phyloP scores from a whole-genome alignment of 2,329 filamentous ascomycete species.

The Hymenoscyphus occultus region DNA sequence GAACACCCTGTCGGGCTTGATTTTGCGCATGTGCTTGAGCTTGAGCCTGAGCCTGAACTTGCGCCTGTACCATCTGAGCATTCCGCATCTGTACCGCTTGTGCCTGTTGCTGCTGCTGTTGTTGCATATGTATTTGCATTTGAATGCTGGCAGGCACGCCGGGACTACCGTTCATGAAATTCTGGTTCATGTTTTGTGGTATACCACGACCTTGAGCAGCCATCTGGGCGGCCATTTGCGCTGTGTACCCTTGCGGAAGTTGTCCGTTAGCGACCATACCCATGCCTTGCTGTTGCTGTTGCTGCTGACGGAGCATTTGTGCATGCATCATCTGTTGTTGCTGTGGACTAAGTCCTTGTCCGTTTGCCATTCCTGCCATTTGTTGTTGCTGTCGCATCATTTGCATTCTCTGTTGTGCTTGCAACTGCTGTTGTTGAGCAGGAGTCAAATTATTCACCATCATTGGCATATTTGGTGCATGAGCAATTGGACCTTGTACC shows the following conservation, averaged over 20 bases:
- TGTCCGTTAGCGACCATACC: constrained; percentile 18
- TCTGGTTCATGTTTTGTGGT: constrained; percentile 31
- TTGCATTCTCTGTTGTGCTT: constrained; percentile 24
- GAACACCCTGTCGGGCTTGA: not conserved
- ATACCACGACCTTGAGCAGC: constrained; percentile 17
- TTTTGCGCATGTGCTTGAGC: constrained; percentile 6
- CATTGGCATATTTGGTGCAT: constrained; percentile 54
- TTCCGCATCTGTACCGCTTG: constrained; percentile 22
- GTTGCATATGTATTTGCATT: constrained; percentile 34
- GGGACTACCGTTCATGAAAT: constrained; percentile 38
- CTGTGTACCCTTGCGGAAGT: constrained; percentile 24
- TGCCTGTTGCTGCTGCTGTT: constrained; percentile 35
- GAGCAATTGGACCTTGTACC: constrained; percentile 56
- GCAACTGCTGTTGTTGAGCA: constrained; percentile 31
- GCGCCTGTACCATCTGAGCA: constrained; percentile 17
- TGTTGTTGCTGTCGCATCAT: constrained; percentile 33
- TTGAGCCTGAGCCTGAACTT: constrained; percentile 17
- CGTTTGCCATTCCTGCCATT: constrained; percentile 35
- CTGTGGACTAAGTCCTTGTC: constrained; percentile 35
- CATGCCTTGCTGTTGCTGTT: constrained; percentile 40
- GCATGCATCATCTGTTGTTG: constrained; percentile 26
- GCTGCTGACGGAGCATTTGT: constrained; percentile 19
- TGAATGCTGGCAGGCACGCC: constrained; percentile 39
- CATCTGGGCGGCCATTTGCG: constrained; percentile 20
- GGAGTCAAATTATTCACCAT: constrained; percentile 45